Evolutionary conservation across 225 moss, liverwort and hornwort species (phyloP).

Genomic region (Climacium dendroides): DNA sequence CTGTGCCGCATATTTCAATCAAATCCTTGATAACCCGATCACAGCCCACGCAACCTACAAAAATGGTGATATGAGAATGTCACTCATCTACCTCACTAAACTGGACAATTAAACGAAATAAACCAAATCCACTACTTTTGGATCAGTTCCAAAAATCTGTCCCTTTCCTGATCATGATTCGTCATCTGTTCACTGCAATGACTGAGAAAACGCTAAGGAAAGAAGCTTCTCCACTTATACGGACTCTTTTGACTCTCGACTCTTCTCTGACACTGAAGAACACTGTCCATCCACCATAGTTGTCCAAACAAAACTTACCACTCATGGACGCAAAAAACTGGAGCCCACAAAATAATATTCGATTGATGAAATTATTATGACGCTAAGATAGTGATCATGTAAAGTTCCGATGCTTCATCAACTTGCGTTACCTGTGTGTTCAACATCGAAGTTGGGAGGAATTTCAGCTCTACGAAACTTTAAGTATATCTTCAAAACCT

Average conservation of each 20-base stretch:
- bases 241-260: neutral
- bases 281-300: neutral
- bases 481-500: conserved; percentile 68
- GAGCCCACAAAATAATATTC: neutral
- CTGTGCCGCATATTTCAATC: conserved; percentile 86
- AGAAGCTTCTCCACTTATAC: neutral
- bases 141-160: neutral
- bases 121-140: neutral
- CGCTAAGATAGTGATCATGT: neutral
- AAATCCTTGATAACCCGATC: conserved; percentile 87
- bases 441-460: conserved; percentile 74
- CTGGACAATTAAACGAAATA: neutral
- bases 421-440: conserved; percentile 51
- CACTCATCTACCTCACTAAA: neutral
- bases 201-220: neutral
- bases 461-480: conserved; percentile 93
- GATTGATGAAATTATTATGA: neutral
- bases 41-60: conserved; percentile 87
- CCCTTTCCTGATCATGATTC: neutral
- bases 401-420: neutral
- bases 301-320: neutral
- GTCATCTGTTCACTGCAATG: neutral
- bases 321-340: neutral
- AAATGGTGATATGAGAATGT: neutral
- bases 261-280: neutral